Conservation (phyloP, 257 asterid species). For the Nyctanthes arbortristis region DNA sequence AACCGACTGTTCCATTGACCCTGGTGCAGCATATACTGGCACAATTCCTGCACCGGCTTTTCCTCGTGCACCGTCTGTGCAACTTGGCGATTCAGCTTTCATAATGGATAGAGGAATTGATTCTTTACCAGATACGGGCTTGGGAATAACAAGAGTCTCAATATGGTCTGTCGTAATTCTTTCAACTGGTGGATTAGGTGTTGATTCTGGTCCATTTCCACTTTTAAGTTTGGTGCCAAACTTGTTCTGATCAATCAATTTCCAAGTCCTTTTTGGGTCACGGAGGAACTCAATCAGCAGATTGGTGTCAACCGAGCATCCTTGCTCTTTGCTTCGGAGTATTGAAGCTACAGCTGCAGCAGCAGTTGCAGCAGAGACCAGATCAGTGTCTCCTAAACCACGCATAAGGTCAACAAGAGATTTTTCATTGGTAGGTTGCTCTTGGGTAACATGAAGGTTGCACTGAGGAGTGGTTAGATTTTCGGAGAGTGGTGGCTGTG, state of each 20-base stretch:
- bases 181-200: not conserved
- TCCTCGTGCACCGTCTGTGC: not conserved
- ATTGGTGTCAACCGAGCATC: constrained; percentile 32
- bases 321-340: constrained; percentile 27
- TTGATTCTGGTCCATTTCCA: constrained; percentile 10
- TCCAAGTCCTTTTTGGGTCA: constrained; percentile 41
- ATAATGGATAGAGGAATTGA: constrained; percentile 12
- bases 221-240: constrained; percentile 2
- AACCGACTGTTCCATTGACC: no score
- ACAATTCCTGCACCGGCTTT: constrained; percentile 12
- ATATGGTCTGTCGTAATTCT: no score
- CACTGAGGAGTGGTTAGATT: constrained; percentile 3
- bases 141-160: constrained; percentile 1
- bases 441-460: constrained; percentile 16
- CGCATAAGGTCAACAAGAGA: constrained; percentile 13
- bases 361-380: constrained; percentile 39
- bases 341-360: constrained; percentile 41
- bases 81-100: not conserved
- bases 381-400: constrained; percentile 21
- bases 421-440: constrained; percentile 15
- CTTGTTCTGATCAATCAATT: constrained; percentile 27
- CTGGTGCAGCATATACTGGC: constrained; percentile 3
- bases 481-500: constrained; percentile 8
- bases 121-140: constrained; percentile 2
- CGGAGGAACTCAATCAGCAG: constrained; percentile 38